Conservation (phyloP, 2,329 filamentous ascomycete genomes). For the Alternaria ventricosa region DNA sequence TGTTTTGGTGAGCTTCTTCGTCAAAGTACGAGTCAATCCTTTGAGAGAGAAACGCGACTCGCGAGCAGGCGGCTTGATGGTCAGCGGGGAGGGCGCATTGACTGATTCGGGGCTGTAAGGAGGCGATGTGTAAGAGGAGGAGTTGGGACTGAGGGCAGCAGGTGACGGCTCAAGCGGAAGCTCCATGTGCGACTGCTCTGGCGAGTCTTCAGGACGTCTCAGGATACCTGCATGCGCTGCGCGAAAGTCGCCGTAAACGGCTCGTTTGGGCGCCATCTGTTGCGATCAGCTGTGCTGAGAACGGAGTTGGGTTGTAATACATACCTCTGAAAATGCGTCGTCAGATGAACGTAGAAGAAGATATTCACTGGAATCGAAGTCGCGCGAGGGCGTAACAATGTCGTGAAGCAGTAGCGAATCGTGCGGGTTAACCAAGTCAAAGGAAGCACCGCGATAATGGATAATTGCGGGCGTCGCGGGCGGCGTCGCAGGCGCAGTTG, state of each 20-base stretch:
- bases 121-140: conserved; percentile 36
- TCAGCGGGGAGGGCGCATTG: conserved; percentile 27
- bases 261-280: conserved; percentile 43
- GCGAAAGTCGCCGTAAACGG: conserved; percentile 38
- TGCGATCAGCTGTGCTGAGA: background rate
- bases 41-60: conserved; percentile 43
- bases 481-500: conserved; percentile 41
- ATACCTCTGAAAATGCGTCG: conserved; percentile 32
- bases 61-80: conserved; percentile 19
- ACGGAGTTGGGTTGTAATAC: conserved; percentile 3
- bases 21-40: conserved; percentile 38
- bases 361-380: conserved; percentile 44
- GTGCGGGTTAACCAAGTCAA: conserved; percentile 50
- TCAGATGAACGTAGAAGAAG: conserved; percentile 33
- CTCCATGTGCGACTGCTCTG: conserved; percentile 16
- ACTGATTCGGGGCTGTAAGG: conserved; percentile 32
- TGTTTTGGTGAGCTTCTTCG: conserved; percentile 30
- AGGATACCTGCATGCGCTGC: conserved; percentile 41
- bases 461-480: conserved; percentile 48
- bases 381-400: conserved; percentile 46
- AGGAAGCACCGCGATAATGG: conserved; percentile 49
- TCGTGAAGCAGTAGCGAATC: conserved; percentile 45
- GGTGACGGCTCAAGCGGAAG: conserved; percentile 36
- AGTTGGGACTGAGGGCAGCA: conserved; percentile 33
- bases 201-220: conserved; percentile 25